phyloP scores from a whole-genome alignment of 495 filamentous ascomycete species.

The Daldinia grandis region DNA sequence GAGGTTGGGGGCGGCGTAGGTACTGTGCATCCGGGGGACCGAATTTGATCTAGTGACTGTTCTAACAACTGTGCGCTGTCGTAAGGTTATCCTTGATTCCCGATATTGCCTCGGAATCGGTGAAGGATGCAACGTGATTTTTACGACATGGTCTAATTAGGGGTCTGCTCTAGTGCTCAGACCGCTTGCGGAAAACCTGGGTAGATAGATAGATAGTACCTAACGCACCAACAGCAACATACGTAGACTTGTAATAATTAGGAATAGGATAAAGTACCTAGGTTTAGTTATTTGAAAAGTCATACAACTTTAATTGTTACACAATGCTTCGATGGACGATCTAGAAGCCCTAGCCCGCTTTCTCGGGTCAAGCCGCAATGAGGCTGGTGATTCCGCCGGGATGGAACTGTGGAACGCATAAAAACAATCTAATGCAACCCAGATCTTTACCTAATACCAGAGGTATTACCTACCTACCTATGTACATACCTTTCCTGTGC shows the following conservation, averaged over 20 bases:
- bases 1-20: conserved; percentile 8
- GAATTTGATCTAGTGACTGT: background rate
- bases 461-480: background rate
- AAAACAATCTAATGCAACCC: conserved; percentile 37
- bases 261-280: background rate
- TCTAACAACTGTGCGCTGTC: background rate
- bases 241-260: background rate
- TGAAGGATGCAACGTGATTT: conserved; percentile 5
- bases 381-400: conserved; percentile 28
- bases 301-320: conserved; percentile 21
- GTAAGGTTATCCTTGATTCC: background rate
- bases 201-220: background rate
- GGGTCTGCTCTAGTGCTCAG: background rate
- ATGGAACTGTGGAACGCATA: conserved; percentile 35
- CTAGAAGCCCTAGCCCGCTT: conserved; percentile 36
- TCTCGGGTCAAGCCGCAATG: conserved; percentile 25
- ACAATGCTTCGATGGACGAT: conserved; percentile 39
- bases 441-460: conserved; percentile 6
- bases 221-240: background rate
- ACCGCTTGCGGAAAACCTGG: background rate
- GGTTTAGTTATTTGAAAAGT: background rate
- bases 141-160: background rate
- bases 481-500: conserved; percentile 29
- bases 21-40: conserved; percentile 1
- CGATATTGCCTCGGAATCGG: background rate